A percentile compares a stretch with the other conserved stretches of the same genome.
phyloP scores from a whole-genome alignment of 169 alveolate genomes.

The Eimeria praecox region DNA sequence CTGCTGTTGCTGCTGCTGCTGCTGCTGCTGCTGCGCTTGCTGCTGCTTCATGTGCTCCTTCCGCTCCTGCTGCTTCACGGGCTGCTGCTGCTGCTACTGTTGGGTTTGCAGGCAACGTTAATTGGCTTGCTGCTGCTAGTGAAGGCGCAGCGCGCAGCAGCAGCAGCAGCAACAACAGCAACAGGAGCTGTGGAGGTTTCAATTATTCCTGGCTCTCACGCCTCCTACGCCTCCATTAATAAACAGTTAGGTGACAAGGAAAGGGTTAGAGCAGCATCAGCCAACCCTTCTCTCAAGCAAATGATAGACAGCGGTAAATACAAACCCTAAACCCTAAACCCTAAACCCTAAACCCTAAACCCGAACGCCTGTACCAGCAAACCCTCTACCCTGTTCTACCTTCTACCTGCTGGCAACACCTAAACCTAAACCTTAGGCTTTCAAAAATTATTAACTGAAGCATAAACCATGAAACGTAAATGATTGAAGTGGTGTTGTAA shows the following conservation, averaged over 20 bases:
- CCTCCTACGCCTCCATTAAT: slow-evolving; percentile 93
- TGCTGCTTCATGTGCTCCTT: slow-evolving; percentile 8
- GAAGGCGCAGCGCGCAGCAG: slow-evolving; percentile 92
- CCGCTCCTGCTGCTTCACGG: background rate
- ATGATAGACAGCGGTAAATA: slow-evolving; percentile 41
- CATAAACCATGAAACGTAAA: too few species aligned
- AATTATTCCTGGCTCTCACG: slow-evolving; percentile 89
- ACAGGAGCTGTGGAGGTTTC: slow-evolving; percentile 82
- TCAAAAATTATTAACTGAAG: too few species aligned
- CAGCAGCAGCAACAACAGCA: slow-evolving; percentile 36
- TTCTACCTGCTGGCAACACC: too few species aligned
- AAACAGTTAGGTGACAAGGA: slow-evolving; percentile 98
- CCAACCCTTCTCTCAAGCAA: slow-evolving; percentile 86
- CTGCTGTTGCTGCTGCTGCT: background rate
- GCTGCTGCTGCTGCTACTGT: slow-evolving; percentile 7
- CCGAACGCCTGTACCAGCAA: too few species aligned
- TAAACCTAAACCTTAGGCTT: too few species aligned
- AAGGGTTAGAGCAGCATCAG: slow-evolving; percentile 98
- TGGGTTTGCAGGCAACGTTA: slow-evolving; percentile 92
- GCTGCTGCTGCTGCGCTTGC: background rate
- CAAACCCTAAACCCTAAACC: background rate
- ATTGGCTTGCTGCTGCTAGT: slow-evolving; percentile 97
- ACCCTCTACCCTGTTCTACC: too few species aligned
- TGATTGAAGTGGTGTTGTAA: too few species aligned
- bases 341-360: background rate